A percentile compares a stretch with the other conserved stretches of the same genome.
These are phyloP conservation scores for Ceratonia siliqua DNA, from an alignment of 306 rosid species.

Conservation along the genomic window DNA sequence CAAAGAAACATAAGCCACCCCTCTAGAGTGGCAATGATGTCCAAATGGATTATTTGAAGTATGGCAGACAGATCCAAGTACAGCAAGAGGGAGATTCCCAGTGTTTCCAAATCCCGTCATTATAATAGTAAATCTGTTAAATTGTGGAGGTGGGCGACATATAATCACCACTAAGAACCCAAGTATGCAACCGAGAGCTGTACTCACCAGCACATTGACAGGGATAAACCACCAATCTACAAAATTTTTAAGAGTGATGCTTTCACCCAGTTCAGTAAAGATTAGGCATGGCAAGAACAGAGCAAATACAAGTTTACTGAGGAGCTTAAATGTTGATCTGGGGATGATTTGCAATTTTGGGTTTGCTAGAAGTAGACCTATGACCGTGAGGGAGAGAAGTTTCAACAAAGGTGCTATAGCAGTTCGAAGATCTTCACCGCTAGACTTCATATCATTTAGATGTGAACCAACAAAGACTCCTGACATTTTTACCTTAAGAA, in stretches of 20 bases:
- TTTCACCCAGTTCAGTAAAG: slow-evolving; percentile 74
- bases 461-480: slow-evolving; percentile 33
- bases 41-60: slow-evolving; percentile 73
- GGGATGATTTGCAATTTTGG: slow-evolving; percentile 71
- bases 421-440: slow-evolving; percentile 53
- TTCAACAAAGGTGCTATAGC: slow-evolving; percentile 77
- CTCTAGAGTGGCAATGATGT: slow-evolving; percentile 62
- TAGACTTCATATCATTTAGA: slow-evolving; percentile 32
- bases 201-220: slow-evolving; percentile 69
- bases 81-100: slow-evolving; percentile 82
- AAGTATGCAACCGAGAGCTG: slow-evolving; percentile 64
- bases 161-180: slow-evolving; percentile 69
- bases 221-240: slow-evolving; percentile 89
- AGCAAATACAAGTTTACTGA: slow-evolving; percentile 86
- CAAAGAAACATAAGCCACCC: slow-evolving; percentile 88
- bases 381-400: slow-evolving; percentile 63
- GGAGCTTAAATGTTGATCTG: slow-evolving; percentile 68
- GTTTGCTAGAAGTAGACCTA: slow-evolving; percentile 69
- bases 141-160: slow-evolving; percentile 77
- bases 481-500: slow-evolving; percentile 43
- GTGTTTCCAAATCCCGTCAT: slow-evolving; percentile 94
- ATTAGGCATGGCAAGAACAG: slow-evolving; percentile 89
- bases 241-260: slow-evolving; percentile 64
- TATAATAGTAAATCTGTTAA: slow-evolving; percentile 66
- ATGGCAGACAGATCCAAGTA: slow-evolving; percentile 84